Evolutionary conservation across 2,329 filamentous ascomycete species (phyloP).

Genomic region (Hypoxylon sp.): DNA sequence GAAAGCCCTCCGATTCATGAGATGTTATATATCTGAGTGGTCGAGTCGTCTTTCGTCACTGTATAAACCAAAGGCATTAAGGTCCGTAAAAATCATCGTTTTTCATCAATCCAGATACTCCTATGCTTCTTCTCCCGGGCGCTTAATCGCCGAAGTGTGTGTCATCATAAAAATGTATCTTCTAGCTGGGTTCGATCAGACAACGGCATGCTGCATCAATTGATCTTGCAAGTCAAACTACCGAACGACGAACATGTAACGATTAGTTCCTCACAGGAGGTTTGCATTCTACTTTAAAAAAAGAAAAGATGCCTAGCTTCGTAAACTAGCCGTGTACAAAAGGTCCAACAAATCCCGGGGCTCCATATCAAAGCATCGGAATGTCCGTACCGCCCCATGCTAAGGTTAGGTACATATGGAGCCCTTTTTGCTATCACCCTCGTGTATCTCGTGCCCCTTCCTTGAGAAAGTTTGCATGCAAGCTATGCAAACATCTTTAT

Average conservation of each 20-base stretch:
- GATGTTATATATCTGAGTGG: neutral
- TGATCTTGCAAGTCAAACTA: constrained; percentile 41
- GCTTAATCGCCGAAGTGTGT: neutral
- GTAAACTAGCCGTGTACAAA: constrained; percentile 11
- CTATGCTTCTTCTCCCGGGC: neutral
- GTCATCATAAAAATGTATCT: constrained; percentile 7
- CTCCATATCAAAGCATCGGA: constrained; percentile 7
- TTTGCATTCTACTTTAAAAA: constrained; percentile 10
- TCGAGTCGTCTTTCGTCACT: no score
- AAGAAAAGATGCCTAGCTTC: constrained; percentile 3
- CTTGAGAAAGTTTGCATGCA: constrained; percentile 28
- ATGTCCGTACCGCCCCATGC: constrained; percentile 10
- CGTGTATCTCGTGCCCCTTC: constrained; percentile 21
- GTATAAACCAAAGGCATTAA: neutral
- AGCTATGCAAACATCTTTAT: constrained; percentile 25
- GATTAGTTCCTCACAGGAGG: constrained; percentile 18
- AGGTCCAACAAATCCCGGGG: constrained; percentile 5
- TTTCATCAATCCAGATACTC: neutral
- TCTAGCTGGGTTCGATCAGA: constrained; percentile 25
- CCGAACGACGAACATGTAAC: constrained; percentile 25
- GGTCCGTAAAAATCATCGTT: neutral
- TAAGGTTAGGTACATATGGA: constrained; percentile 13
- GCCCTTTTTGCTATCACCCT: constrained; percentile 5
- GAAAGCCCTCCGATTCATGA: neutral
- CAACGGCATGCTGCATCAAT: constrained; percentile 37